phyloP scores from a whole-genome alignment of 495 filamentous ascomycete species.

The Melanomma pulvis-pyrius region DNA sequence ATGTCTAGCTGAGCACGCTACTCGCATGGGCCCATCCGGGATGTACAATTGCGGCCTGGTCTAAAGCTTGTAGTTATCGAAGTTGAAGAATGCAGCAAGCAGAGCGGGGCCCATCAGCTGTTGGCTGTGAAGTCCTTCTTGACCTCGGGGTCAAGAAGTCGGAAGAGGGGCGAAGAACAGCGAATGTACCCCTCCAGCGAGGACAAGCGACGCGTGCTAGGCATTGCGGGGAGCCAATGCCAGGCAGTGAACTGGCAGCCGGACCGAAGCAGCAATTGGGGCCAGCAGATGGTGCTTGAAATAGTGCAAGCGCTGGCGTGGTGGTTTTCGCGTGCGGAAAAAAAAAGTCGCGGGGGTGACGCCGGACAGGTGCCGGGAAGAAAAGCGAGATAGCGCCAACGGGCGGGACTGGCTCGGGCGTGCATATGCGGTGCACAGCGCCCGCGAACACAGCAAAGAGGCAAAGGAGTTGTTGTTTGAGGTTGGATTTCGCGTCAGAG shows the following conservation, averaged over 20 bases:
- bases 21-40: neutral
- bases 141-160: slow-evolving; percentile 14
- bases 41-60: neutral
- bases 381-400: slow-evolving; percentile 28
- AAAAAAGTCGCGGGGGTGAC: slow-evolving; percentile 1
- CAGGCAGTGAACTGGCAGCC: slow-evolving; percentile 5
- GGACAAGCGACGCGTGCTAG: slow-evolving; percentile 2
- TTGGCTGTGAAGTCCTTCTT: neutral
- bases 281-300: slow-evolving; percentile 23
- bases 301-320: slow-evolving; percentile 13
- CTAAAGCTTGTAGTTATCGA: neutral
- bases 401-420: neutral
- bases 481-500: neutral
- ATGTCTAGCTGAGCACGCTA: neutral
- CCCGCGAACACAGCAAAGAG: neutral
- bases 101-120: slow-evolving; percentile 15
- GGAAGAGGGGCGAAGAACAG: slow-evolving; percentile 14
- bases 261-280: slow-evolving; percentile 18
- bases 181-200: neutral
- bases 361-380: slow-evolving; percentile 3
- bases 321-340: neutral
- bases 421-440: neutral
- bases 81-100: neutral
- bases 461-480: neutral
- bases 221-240: slow-evolving; percentile 19